phyloP scores from a whole-genome alignment of 202 grass and related monocot species.

The Brachypodium distachyon region DNA sequence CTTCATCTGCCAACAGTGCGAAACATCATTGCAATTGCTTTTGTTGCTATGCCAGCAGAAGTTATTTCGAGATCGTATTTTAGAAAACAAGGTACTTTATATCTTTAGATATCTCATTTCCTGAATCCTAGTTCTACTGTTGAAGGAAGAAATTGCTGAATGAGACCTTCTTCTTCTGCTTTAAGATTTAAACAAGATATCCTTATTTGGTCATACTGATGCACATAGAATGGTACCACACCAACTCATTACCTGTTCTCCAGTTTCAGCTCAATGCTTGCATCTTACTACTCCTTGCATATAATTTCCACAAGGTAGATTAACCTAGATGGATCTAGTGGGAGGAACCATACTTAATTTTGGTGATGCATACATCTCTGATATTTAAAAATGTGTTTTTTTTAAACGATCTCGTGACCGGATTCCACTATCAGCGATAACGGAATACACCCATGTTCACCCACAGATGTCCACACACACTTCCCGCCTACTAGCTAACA shows the following conservation, averaged over 20 bases:
- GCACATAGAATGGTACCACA: background rate
- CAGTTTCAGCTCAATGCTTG: background rate
- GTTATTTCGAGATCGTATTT: constrained; percentile 70
- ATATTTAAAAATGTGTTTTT: too few species aligned
- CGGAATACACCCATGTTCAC: too few species aligned
- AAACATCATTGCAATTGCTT: constrained; percentile 91
- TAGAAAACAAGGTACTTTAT: constrained; percentile 68
- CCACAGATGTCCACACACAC: too few species aligned
- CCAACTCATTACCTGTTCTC: background rate
- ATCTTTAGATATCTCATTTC: background rate
- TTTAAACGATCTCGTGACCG: too few species aligned
- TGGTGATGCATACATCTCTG: background rate
- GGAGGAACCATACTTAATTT: background rate
- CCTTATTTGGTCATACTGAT: background rate
- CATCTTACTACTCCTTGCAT: background rate
- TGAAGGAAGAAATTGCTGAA: background rate
- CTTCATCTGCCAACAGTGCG: constrained; percentile 83
- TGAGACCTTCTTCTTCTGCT: background rate
- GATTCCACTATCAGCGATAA: too few species aligned
- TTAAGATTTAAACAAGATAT: background rate
- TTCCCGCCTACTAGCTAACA: too few species aligned
- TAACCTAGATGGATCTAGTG: background rate
- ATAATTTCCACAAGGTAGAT: background rate
- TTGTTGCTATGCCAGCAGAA: constrained; percentile 89
- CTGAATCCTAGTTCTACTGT: background rate